Evolutionary conservation across 768 basidiomycete genomes (phyloP).

Genomic region (Chiua virens): DNA sequence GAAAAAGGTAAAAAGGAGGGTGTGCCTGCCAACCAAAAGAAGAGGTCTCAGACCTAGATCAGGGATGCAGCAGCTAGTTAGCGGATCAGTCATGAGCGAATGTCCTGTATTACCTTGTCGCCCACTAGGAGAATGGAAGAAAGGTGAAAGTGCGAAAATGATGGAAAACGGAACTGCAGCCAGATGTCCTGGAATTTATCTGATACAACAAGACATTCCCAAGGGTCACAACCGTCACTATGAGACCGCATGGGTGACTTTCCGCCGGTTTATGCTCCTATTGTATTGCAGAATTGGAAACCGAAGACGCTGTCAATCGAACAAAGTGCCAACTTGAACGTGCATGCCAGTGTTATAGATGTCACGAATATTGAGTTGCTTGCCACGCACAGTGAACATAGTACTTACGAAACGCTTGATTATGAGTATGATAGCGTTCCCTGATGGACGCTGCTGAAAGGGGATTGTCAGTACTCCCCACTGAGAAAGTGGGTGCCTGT

Average conservation of each 20-base stretch:
- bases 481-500: too few species aligned
- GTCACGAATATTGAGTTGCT: too few species aligned
- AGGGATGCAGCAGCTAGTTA: neutral
- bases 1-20: slow-evolving; percentile 6
- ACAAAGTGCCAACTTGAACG: neutral
- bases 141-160: neutral
- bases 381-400: too few species aligned
- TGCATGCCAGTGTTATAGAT: too few species aligned
- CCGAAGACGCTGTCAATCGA: neutral
- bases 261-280: neutral
- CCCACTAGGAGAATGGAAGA: slow-evolving; percentile 9
- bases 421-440: too few species aligned
- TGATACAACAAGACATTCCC: neutral
- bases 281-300: slow-evolving; percentile 1
- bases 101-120: slow-evolving; percentile 6
- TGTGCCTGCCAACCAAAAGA: slow-evolving; percentile 22
- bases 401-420: too few species aligned
- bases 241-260: neutral
- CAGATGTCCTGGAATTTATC: slow-evolving; percentile 9
- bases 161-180: neutral
- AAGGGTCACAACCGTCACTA: slow-evolving; percentile 11
- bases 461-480: too few species aligned
- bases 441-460: too few species aligned
- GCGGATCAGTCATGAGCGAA: neutral
- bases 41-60: slow-evolving; percentile 24